These are phyloP conservation scores for Coniochaeta hoffmannii DNA, from an alignment of 2,329 filamentous ascomycete genomes.

Conservation along the genomic window DNA sequence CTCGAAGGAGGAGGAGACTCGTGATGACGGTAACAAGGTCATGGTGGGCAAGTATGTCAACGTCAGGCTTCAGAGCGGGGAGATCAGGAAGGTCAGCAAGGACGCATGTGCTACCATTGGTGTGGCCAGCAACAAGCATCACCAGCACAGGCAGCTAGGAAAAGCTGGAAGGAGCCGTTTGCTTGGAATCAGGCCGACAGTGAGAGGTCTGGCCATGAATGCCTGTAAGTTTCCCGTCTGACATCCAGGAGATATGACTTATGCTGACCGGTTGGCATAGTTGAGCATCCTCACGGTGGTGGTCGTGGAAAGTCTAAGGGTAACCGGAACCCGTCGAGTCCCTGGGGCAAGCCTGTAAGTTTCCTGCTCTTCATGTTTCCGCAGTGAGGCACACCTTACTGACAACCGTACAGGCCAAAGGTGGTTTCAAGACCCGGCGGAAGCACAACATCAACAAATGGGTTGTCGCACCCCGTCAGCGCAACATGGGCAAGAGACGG, in stretches of 20 bases:
- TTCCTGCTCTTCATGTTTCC: background rate
- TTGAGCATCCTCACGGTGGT: slow-evolving; percentile 97
- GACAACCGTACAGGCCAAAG: slow-evolving; percentile 53
- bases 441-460: slow-evolving; percentile 88
- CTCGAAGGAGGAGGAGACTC: slow-evolving; percentile 74
- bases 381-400: slow-evolving; percentile 13
- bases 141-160: slow-evolving; percentile 83
- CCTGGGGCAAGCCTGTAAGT: slow-evolving; percentile 92
- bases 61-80: slow-evolving; percentile 84
- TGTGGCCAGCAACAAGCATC: slow-evolving; percentile 85
- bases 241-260: background rate
- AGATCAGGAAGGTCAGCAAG: slow-evolving; percentile 81
- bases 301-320: slow-evolving; percentile 99
- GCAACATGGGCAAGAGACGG: slow-evolving; percentile 88
- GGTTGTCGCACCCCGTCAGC: slow-evolving; percentile 73
- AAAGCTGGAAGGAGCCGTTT: slow-evolving; percentile 92
- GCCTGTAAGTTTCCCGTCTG: slow-evolving; percentile 52
- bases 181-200: slow-evolving; percentile 90
- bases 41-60: slow-evolving; percentile 73
- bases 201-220: slow-evolving; percentile 98
- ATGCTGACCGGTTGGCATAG: slow-evolving; percentile 26
- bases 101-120: slow-evolving; percentile 94
- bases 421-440: slow-evolving; percentile 84
- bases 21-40: slow-evolving; percentile 49
- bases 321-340: slow-evolving; percentile 89